Base-by-base conservation (phyloP, 768 basidiomycete genomes). In the Naganishia kalamii region DNA sequence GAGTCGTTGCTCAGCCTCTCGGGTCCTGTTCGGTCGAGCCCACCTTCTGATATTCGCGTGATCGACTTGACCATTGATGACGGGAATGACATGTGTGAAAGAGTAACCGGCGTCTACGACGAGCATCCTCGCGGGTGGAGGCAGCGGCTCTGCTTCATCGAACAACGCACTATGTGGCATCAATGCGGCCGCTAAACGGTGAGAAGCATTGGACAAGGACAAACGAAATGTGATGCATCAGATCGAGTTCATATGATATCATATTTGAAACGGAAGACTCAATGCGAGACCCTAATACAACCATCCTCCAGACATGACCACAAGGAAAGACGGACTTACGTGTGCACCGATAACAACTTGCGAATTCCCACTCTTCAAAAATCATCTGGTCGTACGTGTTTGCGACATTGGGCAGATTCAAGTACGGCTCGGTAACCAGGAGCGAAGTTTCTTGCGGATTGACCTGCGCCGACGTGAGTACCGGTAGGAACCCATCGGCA, bases 361-460 rank as follows among this genome's bases (percentile, higher is more conserved):
- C 81, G 74, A 94, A 96, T 71, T 93, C 92, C 80, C 92, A 98
- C 79, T 97, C 92, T 76, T 97, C 93, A 72, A 96, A 97, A 2
- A 94, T 82, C 75, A 98, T 88, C 78, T 97, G 91, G 75, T 98
- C 93, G 72, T 93, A 92, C 35, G 89, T 84, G 29, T 92, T 89
- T 78, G 92, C 90, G 13, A 96, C 84, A 73, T 90, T 92, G 27
- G 90, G 89, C 10, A 93, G 81, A 79, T 97, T 92, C 83, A 94
- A 89, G 74, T 90, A 90, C 5, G 93, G 92, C 79, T 97, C 93
- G 5, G 94, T 96, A 63, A 97, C 84, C 52, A 97, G 80, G 37
- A 97, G 80, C 4, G 88, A 86, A 0, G 87, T 85, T 57, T 84
- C 82, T 1, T 85, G 80, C 0, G 90, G 85, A 72, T 90, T 84